A percentile compares a stretch with the other conserved stretches of the same genome.
These are phyloP conservation scores for Russula sp. DNA, from an alignment of 768 basidiomycete genomes.

Conservation along the genomic window DNA sequence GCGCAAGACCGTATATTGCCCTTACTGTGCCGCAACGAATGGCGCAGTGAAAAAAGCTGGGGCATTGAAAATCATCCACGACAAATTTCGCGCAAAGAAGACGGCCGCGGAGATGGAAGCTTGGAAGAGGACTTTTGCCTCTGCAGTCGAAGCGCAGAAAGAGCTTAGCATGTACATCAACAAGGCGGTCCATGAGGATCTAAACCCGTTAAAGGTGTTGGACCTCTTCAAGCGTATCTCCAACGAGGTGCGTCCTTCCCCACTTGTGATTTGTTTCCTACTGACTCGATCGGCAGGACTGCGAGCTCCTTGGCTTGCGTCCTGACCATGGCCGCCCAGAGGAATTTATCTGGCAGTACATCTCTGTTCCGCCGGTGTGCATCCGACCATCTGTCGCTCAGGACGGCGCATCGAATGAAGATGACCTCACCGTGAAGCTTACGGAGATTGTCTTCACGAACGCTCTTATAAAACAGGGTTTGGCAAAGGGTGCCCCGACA, in stretches of 20 bases:
- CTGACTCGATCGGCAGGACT: constrained; percentile 53
- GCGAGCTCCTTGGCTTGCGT: constrained; percentile 86
- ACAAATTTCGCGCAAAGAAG: constrained; percentile 95
- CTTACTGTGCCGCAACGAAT: constrained; percentile 89
- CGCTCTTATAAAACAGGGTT: constrained; percentile 83
- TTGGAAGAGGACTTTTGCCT: constrained; percentile 75
- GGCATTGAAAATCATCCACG: constrained; percentile 93
- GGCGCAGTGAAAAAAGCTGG: constrained; percentile 96
- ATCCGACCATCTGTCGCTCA: constrained; percentile 97
- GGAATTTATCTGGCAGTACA: constrained; percentile 98
- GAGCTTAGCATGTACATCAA: constrained; percentile 79
- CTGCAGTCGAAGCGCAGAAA: constrained; percentile 81
- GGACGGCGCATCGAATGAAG: constrained; percentile 97
- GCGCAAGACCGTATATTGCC: constrained; percentile 88
- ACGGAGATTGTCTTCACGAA: constrained; percentile 96
- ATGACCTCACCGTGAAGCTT: constrained; percentile 95
- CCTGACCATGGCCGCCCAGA: constrained; percentile 90
- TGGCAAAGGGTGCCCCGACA: constrained; percentile 82
- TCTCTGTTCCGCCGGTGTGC: constrained; percentile 95
- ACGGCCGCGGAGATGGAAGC: constrained; percentile 82
- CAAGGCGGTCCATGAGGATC: constrained; percentile 85
- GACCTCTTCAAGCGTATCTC: constrained; percentile 91
- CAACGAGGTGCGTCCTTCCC: constrained; percentile 59
- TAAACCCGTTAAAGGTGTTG: constrained; percentile 90
- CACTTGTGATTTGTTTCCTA: neutral